Conservation (phyloP, 2,329 filamentous ascomycete genomes). For the Dendryphion nanum region DNA sequence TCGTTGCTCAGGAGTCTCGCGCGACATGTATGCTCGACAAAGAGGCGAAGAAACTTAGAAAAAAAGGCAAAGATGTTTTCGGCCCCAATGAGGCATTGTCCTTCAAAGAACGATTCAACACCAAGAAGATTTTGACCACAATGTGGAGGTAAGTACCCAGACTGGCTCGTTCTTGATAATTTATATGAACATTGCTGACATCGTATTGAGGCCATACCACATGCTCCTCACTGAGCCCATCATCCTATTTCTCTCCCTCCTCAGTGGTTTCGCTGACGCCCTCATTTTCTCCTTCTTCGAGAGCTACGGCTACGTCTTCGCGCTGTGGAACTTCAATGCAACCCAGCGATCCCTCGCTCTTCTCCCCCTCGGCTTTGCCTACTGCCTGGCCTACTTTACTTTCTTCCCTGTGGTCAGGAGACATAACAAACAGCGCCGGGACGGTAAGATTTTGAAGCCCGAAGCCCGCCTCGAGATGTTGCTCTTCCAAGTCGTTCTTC, state of each 20-base stretch:
- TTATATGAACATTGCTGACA: no score
- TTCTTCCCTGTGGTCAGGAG: constrained; percentile 53
- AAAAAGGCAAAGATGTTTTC: constrained; percentile 55
- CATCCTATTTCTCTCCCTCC: constrained; percentile 66
- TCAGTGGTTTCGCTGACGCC: constrained; percentile 72
- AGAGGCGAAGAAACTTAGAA: constrained; percentile 72
- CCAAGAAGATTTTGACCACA: constrained; percentile 4
- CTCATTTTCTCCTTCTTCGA: constrained; percentile 78
- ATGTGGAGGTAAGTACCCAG: no score
- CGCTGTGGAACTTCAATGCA: constrained; percentile 62
- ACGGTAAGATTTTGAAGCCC: constrained; percentile 2
- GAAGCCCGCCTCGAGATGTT: constrained; percentile 6
- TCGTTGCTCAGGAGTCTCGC: constrained; percentile 73
- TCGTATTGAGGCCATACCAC: constrained; percentile 43
- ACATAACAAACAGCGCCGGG: constrained; percentile 33
- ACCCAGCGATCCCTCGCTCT: constrained; percentile 58
- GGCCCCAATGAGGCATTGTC: constrained; percentile 64
- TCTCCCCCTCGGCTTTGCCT: constrained; percentile 56
- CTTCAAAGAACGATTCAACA: constrained; percentile 7
- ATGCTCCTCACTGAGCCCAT: constrained; percentile 76
- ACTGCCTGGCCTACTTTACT: constrained; percentile 60
- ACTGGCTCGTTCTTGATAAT: no score
- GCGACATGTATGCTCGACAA: constrained; percentile 72
- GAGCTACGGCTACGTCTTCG: constrained; percentile 65
- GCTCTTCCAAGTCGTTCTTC: constrained; percentile 3